Base-by-base conservation (phyloP, 2,329 filamentous ascomycete species). In the Alternaria sp. region DNA sequence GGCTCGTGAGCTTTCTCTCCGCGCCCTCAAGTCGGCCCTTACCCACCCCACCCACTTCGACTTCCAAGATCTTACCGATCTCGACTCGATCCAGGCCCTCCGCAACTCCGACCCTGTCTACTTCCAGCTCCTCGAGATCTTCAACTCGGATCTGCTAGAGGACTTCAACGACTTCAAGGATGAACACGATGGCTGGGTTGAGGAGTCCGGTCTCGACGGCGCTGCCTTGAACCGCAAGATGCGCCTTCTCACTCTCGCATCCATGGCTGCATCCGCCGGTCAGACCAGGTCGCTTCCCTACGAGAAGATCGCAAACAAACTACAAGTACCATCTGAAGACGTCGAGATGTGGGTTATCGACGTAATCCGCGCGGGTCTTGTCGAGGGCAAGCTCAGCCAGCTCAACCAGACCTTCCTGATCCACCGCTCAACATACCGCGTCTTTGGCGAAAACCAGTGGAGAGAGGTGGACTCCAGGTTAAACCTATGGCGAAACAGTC, bases 321-420 rank as follows among this genome's bases (percentile, higher is more conserved):
- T 99, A 47, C 91, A 95, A 80, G 89, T 99, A 57, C 89, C 92
- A 46, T 77, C 83, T 47, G 89, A 91, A 66, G 93, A 98, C 65
- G 93, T 98, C 42, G 95, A 99, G 86, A 91, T 94, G 86, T 99
- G 95, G 95, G 93, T 96, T 69, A 99, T 99, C 75, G 95, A 99
- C 79, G 94, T 96, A 70, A 97, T 99, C 81, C 92, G 95, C 69
- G 93, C 94, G 48, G 93, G 94, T 34, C 88, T 99, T 38, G 92
- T 99, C 53, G 95, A 99, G 84, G 95, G 95, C 78, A 96, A 96
- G 83, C 88, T 99, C 70, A 95, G 91, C 60, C 95, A 99, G 83
- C 87, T 94, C 78, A 93, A 93, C 79, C 88, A 92, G 78, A 91
- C 94, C 65, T 98, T 99, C 86, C 86, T 97, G 54, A 93, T 99